A percentile compares a stretch with the other conserved stretches of the same genome.
Evolutionary conservation across 352 stramenopile genomes (phyloP).

Genomic region (Phytophthora quininea): DNA sequence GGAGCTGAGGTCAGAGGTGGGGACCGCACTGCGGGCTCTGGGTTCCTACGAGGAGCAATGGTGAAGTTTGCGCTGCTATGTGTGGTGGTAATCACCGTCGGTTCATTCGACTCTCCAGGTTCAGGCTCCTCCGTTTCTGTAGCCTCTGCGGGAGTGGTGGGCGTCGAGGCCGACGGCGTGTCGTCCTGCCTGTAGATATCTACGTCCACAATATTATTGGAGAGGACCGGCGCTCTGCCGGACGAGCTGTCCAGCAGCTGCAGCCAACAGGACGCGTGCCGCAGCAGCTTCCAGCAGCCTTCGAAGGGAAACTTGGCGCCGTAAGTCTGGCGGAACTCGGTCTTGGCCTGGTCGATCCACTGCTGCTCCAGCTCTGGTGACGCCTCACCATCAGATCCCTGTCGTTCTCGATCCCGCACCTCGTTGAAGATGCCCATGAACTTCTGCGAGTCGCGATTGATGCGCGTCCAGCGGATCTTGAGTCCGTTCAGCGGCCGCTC

Average conservation of each 20-base stretch:
- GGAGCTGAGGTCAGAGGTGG: too few relatives aligned
- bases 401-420: constrained; percentile 45
- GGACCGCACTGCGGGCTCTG: too few relatives aligned
- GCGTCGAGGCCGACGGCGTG: too few relatives aligned
- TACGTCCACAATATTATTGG: too few relatives aligned
- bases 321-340: constrained; percentile 55
- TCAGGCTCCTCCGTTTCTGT: too few relatives aligned
- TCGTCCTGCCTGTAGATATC: too few relatives aligned
- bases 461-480: constrained; percentile 84
- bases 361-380: too few relatives aligned
- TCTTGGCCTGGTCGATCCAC: constrained; percentile 60
- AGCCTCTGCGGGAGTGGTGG: too few relatives aligned
- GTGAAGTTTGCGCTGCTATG: constrained; percentile 2
- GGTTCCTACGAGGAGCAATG: too few relatives aligned
- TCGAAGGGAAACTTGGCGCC: constrained; percentile 74
- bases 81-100: neutral
- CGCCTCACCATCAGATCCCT: too few relatives aligned
- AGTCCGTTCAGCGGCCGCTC: constrained; percentile 73
- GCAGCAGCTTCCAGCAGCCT: constrained; percentile 70
- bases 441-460: constrained; percentile 81
- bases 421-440: constrained; percentile 60
- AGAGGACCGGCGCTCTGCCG: constrained; percentile 23
- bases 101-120: neutral
- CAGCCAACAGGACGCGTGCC: constrained; percentile 67
- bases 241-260: constrained; percentile 62